Percentiles rank a stretch among this genome's conserved stretches.
Evolutionary conservation across 768 basidiomycete species (phyloP).

Genomic region (Naematelia aurantialba): DNA sequence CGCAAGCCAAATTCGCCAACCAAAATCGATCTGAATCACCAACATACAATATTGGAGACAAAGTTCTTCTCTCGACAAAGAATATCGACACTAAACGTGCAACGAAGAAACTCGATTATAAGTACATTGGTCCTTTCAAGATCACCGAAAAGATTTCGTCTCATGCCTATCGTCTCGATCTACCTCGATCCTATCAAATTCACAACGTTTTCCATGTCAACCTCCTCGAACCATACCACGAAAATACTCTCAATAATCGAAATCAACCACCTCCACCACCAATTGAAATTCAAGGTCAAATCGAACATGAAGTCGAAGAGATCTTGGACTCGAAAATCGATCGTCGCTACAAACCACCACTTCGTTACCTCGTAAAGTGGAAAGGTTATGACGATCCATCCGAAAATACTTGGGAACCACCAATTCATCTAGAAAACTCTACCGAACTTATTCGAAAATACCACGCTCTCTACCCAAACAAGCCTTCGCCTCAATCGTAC

Average conservation of each 20-base stretch:
- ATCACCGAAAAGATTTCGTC: slow-evolving; percentile 8
- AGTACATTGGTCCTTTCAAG: slow-evolving; percentile 4
- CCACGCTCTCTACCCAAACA: too few relatives aligned
- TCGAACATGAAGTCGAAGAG: slow-evolving; percentile 8
- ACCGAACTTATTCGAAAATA: background rate
- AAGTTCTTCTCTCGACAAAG: slow-evolving; percentile 17
- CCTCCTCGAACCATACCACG: slow-evolving; percentile 8
- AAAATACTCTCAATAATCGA: background rate
- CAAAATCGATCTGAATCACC: slow-evolving; percentile 16
- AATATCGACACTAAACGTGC: slow-evolving; percentile 28
- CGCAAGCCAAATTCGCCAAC: slow-evolving; percentile 43
- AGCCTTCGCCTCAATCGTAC: too few relatives aligned
- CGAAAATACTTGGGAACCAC: slow-evolving; percentile 9
- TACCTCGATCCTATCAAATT: slow-evolving; percentile 15
- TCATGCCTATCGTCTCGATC: slow-evolving; percentile 10
- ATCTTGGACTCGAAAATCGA: slow-evolving; percentile 7
- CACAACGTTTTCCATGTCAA: slow-evolving; percentile 32
- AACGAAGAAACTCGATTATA: slow-evolving; percentile 25
- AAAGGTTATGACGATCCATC: slow-evolving; percentile 10
- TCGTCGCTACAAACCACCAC: slow-evolving; percentile 1
- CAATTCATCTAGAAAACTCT: background rate
- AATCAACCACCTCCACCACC: slow-evolving; percentile 3
- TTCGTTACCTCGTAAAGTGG: slow-evolving; percentile 14
- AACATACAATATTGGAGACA: slow-evolving; percentile 27
- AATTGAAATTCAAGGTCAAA: background rate